Percentiles rank a stretch among this genome's conserved stretches.
Conservation (phyloP, 2,329 filamentous ascomycete genomes). For the Colletotrichum salicis region DNA sequence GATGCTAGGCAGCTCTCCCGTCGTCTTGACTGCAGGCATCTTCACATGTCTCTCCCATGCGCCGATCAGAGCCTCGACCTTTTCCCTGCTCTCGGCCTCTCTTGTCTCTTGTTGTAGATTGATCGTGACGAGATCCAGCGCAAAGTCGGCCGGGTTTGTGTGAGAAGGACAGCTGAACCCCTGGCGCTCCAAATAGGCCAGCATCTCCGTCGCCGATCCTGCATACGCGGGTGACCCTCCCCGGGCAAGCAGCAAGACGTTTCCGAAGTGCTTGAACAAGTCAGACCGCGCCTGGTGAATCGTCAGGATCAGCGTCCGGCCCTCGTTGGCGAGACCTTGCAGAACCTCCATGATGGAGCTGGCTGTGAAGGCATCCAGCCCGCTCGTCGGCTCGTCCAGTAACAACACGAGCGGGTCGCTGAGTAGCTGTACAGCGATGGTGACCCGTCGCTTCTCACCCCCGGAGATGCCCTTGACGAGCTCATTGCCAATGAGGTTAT, state of each 20-base stretch:
- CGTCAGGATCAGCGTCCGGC: conserved; percentile 78
- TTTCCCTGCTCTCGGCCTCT: conserved; percentile 71
- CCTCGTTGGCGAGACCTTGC: conserved; percentile 75
- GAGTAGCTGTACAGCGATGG: conserved; percentile 81
- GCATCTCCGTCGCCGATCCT: conserved; percentile 71
- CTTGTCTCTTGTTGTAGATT: conserved; percentile 74
- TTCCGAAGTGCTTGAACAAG: conserved; percentile 77
- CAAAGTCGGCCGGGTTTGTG: conserved; percentile 83
- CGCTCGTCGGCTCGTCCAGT: conserved; percentile 81
- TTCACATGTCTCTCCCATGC: conserved; percentile 58
- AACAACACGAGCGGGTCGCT: conserved; percentile 79
- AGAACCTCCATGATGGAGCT: conserved; percentile 81
- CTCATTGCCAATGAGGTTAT: conserved; percentile 78
- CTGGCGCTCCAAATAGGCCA: conserved; percentile 69
- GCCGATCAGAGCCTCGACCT: conserved; percentile 70
- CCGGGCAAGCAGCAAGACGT: conserved; percentile 75
- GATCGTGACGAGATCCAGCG: conserved; percentile 79
- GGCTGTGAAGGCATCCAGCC: conserved; percentile 81
- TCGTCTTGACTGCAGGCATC: background rate
- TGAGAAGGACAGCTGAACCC: conserved; percentile 74
- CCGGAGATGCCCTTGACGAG: conserved; percentile 82
- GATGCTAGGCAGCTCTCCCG: conserved; percentile 41
- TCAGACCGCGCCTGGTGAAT: conserved; percentile 83
- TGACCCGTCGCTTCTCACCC: conserved; percentile 81
- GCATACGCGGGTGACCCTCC: conserved; percentile 77